Base-by-base conservation (phyloP, 345 rosid genomes). In the Hibiscus trionum region DNA sequence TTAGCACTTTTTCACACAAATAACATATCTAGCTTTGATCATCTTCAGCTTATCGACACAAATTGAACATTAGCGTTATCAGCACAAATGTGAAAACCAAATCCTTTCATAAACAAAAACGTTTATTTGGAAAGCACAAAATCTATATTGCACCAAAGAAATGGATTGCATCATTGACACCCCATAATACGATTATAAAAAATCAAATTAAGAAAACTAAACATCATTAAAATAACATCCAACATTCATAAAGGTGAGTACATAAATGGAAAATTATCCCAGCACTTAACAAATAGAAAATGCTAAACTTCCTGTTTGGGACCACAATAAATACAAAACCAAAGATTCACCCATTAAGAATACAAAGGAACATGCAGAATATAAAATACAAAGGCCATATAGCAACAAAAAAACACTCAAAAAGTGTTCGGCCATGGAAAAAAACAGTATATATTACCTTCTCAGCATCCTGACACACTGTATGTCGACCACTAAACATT, bases 401-500 rank as follows among this genome's bases (percentile, higher is more conserved):
- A 17, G 21, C 21, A 49, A 42, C 50, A 35, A 9, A 56, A 1
- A 37, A 56, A 1, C 21, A 57, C 1, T 0, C 8, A 14, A 3
- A 69, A 53, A 19, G 3, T 8, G 11, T 26, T 42, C 11, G 2
- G 9, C 47, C 15, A 52, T 1, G 26, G 46, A 7, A 2, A 33
- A 15, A 7, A 26, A 15, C 63, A 72, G 59, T 27, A 61, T 0
- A 61, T 15, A 31, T 21, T 77, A 88, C 97, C 91, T 81, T 80
- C 35, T 80, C 84, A 12, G 90, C 76, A 61, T 91, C 97, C 37
- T 70, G 78, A 68, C 77, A 82, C 74, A 91, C 72, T 0, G 86
- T 84, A 79, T 90, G 92, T 4, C 92, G 90, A 55, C 98, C 92
- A 69, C 98, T 91, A 77, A 91, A 91, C 95, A 88, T 90, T 0